phyloP scores from a whole-genome alignment of 352 stramenopile species.

The Pilasporangium apinafurcum region DNA sequence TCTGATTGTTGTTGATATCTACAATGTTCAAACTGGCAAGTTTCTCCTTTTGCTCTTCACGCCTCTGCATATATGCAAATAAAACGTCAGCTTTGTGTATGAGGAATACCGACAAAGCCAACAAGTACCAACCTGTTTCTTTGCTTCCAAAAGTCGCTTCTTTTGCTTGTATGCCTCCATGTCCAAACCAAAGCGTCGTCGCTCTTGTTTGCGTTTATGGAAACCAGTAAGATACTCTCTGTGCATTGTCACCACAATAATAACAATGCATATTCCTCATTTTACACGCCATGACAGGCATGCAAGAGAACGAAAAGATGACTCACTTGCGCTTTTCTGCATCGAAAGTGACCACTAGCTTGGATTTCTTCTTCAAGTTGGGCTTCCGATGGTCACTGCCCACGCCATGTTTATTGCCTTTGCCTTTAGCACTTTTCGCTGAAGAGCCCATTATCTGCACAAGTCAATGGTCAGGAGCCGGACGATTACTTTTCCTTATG shows the following conservation, averaged over 20 bases:
- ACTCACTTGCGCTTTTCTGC: slow-evolving; percentile 84
- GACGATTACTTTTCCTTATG: too few species aligned
- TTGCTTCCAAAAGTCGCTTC: slow-evolving; percentile 69
- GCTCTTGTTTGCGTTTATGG: slow-evolving; percentile 84
- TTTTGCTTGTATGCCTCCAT: slow-evolving; percentile 89
- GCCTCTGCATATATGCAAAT: slow-evolving; percentile 17
- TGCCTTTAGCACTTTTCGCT: slow-evolving; percentile 12
- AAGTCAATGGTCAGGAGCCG: too few species aligned
- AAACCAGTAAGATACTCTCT: slow-evolving; percentile 85
- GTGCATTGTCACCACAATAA: neutral
- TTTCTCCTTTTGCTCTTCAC: slow-evolving; percentile 75
- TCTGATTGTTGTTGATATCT: slow-evolving; percentile 24
- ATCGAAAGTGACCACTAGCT: slow-evolving; percentile 84
- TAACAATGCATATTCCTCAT: neutral
- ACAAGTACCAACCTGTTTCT: slow-evolving; percentile 47
- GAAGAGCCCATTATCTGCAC: too few species aligned
- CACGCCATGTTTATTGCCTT: slow-evolving; percentile 13
- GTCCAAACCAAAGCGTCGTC: slow-evolving; percentile 77
- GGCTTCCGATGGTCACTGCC: slow-evolving; percentile 20
- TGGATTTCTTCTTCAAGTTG: slow-evolving; percentile 72
- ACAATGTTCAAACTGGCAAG: slow-evolving; percentile 50
- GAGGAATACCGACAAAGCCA: neutral
- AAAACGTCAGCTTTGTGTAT: neutral
- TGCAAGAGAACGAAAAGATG: slow-evolving; percentile 5
- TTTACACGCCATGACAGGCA: neutral